Percentiles rank a stretch among this genome's conserved stretches.
Evolutionary conservation across 2,329 filamentous ascomycete species (phyloP).

Genomic region (Diaporthe aspalathi): DNA sequence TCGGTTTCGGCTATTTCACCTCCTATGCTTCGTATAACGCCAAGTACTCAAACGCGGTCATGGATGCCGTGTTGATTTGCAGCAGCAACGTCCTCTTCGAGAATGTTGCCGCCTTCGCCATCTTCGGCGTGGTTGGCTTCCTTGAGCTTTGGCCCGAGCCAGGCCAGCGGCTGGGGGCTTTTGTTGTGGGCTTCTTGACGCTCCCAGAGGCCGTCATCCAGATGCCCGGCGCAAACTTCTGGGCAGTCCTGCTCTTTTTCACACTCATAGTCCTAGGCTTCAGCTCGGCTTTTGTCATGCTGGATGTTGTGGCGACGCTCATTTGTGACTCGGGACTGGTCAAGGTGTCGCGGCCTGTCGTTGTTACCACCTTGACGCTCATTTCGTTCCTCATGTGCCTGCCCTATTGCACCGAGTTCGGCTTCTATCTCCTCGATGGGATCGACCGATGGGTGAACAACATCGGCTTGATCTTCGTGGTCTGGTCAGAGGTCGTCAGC

Average conservation of each 20-base stretch:
- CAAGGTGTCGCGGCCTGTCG: conserved; percentile 56
- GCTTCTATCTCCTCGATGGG: conserved; percentile 65
- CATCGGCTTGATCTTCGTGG: conserved; percentile 64
- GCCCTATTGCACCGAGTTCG: conserved; percentile 68
- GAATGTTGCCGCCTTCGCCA: conserved; percentile 60
- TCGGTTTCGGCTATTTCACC: conserved; percentile 70
- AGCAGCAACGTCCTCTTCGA: conserved; percentile 68
- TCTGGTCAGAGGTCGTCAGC: conserved; percentile 63
- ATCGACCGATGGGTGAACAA: conserved; percentile 69
- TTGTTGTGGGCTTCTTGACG: conserved; percentile 69
- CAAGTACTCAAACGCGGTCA: conserved; percentile 68
- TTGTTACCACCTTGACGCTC: conserved; percentile 62
- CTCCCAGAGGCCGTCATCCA: conserved; percentile 66
- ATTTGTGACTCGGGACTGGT: conserved; percentile 62
- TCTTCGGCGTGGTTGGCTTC: conserved; percentile 67
- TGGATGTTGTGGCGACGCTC: conserved; percentile 66
- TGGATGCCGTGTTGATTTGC: conserved; percentile 68
- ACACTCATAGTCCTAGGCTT: conserved; percentile 69
- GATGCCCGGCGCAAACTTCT: conserved; percentile 68
- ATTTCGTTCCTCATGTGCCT: conserved; percentile 65
- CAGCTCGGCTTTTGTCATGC: conserved; percentile 69
- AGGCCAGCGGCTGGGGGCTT: conserved; percentile 60
- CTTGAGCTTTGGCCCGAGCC: conserved; percentile 51
- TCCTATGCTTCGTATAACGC: conserved; percentile 69
- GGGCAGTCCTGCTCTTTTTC: conserved; percentile 69